Evolutionary conservation across 2,329 filamentous ascomycete species (phyloP).

Genomic region (Clarireedia paspali): DNA sequence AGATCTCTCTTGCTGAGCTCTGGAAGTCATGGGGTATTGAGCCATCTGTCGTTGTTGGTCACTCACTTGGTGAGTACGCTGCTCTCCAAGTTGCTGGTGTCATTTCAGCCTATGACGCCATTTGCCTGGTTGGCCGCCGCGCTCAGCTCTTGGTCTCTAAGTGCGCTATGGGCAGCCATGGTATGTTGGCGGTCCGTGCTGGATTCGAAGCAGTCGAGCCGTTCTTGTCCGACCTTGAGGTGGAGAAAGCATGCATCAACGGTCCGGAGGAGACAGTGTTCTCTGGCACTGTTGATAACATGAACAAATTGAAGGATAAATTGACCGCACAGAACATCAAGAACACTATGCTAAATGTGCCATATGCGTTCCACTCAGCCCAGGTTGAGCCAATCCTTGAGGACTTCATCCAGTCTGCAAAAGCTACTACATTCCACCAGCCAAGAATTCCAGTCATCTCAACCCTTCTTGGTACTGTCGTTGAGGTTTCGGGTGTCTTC

Average conservation of each 20-base stretch:
- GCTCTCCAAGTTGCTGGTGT: constrained; percentile 64
- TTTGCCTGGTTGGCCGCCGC: constrained; percentile 62
- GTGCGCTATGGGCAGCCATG: constrained; percentile 60
- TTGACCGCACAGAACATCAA: constrained; percentile 47
- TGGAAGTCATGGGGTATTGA: constrained; percentile 48
- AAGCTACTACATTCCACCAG: constrained; percentile 44
- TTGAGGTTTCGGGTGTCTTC: constrained; percentile 48
- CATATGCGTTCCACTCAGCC: constrained; percentile 58
- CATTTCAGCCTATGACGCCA: constrained; percentile 59
- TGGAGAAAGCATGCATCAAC: constrained; percentile 62
- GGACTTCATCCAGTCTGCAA: constrained; percentile 46
- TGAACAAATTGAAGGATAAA: constrained; percentile 40
- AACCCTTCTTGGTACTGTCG: constrained; percentile 53
- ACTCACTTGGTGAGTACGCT: constrained; percentile 66
- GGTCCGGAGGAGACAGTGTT: constrained; percentile 67
- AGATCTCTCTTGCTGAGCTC: constrained; percentile 46
- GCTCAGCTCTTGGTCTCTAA: constrained; percentile 56
- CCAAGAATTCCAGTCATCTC: constrained; percentile 58
- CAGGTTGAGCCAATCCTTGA: constrained; percentile 56
- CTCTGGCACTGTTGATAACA: constrained; percentile 46
- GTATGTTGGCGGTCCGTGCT: constrained; percentile 50
- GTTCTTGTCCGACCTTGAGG: constrained; percentile 3
- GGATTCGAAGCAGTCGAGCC: constrained; percentile 18
- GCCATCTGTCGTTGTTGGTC: constrained; percentile 49
- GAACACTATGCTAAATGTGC: constrained; percentile 51